Evolutionary conservation across 805 yeast species (phyloP).

Genomic region (Blastobotrys terrestris): DNA sequence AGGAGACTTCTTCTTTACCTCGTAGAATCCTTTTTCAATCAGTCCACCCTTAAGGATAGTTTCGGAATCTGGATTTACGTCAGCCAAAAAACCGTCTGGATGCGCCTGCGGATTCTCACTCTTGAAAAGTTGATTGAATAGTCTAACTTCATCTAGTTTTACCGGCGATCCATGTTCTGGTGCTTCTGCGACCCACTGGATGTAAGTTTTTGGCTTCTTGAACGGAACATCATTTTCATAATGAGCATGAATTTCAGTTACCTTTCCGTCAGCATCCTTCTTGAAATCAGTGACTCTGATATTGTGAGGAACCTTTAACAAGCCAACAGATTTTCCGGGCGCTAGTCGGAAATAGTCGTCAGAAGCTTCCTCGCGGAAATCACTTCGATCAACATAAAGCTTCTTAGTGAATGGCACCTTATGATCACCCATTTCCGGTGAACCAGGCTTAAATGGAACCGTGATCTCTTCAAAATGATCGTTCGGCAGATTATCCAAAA

Average conservation of each 20-base stretch:
- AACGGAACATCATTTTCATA: constrained; percentile 61
- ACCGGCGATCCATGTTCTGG: constrained; percentile 57
- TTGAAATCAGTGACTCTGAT: constrained; percentile 65
- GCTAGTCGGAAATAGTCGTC: constrained; percentile 86
- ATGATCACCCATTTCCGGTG: constrained; percentile 63
- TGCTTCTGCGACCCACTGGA: constrained; percentile 90
- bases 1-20: constrained; percentile 66
- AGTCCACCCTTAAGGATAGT: constrained; percentile 57
- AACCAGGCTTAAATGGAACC: constrained; percentile 88
- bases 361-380: constrained; percentile 63
- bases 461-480: constrained; percentile 63
- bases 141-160: constrained; percentile 66
- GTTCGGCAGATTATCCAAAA: constrained; percentile 74
- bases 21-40: constrained; percentile 70
- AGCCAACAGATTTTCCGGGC: constrained; percentile 91
- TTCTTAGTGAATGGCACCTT: constrained; percentile 73
- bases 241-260: constrained; percentile 66
- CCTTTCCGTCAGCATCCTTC: constrained; percentile 55
- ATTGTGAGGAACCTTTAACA: constrained; percentile 83
- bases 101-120: constrained; percentile 86
- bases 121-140: constrained; percentile 80
- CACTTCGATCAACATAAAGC: constrained; percentile 81
- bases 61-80: constrained; percentile 76
- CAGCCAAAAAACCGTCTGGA: constrained; percentile 84
- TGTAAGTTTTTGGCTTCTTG: constrained; percentile 88